Percentiles rank a stretch among this genome's conserved stretches.
Conservation (phyloP, 495 filamentous ascomycete genomes). For the Halenospora varia region DNA sequence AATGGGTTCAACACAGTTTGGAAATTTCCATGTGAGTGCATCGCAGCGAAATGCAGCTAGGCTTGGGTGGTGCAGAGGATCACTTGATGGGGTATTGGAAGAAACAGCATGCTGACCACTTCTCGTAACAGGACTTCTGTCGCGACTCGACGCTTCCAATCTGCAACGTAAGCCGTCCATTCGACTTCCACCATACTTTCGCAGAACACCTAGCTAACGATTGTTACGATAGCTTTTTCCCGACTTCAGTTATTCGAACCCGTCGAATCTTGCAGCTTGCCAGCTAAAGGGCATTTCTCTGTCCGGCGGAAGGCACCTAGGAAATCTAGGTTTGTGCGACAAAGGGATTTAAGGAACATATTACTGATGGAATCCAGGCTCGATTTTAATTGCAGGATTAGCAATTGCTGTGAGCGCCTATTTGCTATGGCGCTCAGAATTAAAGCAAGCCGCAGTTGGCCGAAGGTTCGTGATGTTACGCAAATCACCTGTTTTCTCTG, state of each 20-base stretch:
- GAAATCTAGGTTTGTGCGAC: conserved; percentile 73
- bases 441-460: conserved; percentile 91
- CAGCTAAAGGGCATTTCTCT: conserved; percentile 68
- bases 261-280: conserved; percentile 61
- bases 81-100: neutral
- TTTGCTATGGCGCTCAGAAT: conserved; percentile 77
- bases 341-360: neutral
- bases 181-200: conserved; percentile 16
- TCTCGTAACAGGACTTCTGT: conserved; percentile 72
- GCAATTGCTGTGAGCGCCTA: conserved; percentile 64
- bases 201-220: conserved; percentile 8
- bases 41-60: neutral
- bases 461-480: conserved; percentile 59
- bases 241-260: conserved; percentile 24
- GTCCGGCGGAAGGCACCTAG: conserved; percentile 57
- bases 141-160: conserved; percentile 92
- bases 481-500: neutral
- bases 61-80: neutral
- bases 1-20: conserved; percentile 71
- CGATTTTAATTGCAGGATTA: conserved; percentile 77
- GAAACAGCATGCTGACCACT: neutral
- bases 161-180: conserved; percentile 75
- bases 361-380: conserved; percentile 53
- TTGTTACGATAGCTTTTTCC: conserved; percentile 39
- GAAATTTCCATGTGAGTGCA: conserved; percentile 78